Conservation (phyloP, 257 asterid genomes). For the Solanum ossicruentum region DNA sequence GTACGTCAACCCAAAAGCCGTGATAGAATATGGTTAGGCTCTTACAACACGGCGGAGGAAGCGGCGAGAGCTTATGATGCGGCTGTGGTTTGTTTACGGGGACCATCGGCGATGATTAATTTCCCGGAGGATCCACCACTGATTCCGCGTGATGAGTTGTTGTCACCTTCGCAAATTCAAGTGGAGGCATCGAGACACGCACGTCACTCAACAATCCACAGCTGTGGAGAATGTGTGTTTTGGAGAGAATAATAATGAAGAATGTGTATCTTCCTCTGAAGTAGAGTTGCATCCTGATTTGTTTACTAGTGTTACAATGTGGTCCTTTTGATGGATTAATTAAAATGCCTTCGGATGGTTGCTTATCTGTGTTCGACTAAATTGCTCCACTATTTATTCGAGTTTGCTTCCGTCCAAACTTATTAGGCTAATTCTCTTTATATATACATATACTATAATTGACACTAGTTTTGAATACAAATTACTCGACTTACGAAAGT, state of each 20-base stretch:
- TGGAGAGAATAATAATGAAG: not conserved
- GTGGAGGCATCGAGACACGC: slow-evolving; percentile 58
- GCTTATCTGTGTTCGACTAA: not conserved
- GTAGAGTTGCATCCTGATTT: not conserved
- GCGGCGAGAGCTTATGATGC: slow-evolving; percentile 76
- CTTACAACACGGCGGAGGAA: slow-evolving; percentile 65
- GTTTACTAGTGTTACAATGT: not conserved
- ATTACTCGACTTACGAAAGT: no score
- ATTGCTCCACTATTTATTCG: no score
- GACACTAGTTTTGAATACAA: no score
- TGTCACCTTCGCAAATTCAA: slow-evolving; percentile 51
- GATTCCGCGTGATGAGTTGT: slow-evolving; percentile 4
- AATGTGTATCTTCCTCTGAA: not conserved
- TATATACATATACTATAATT: no score
- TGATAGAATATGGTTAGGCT: slow-evolving; percentile 63
- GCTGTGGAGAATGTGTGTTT: not conserved
- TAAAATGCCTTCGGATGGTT: not conserved
- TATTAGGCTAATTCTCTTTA: no score
- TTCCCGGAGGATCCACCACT: slow-evolving; percentile 49
- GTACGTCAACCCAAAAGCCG: slow-evolving; percentile 71
- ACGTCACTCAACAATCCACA: not conserved
- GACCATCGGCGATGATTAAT: slow-evolving; percentile 41
- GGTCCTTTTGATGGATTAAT: not conserved
- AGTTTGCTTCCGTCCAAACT: no score
- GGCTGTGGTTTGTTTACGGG: slow-evolving; percentile 59